These are phyloP conservation scores for Teunomyces aglyptinius DNA, from an alignment of 805 yeast genomes.

Conservation along the genomic window DNA sequence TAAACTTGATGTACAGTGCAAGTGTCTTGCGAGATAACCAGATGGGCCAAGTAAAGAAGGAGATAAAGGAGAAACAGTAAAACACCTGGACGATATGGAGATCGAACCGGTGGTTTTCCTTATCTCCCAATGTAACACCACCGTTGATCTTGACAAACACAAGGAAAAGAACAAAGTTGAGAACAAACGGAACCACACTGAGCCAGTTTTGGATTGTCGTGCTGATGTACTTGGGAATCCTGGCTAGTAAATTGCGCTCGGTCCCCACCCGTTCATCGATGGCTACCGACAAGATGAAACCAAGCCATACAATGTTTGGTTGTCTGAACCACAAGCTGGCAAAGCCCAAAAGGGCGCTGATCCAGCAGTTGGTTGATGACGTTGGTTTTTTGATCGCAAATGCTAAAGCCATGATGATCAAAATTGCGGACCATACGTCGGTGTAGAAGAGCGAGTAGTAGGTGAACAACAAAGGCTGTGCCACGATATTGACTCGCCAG, in stretches of 20 bases:
- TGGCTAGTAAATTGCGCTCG: conserved; percentile 15
- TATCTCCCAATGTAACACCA: conserved; percentile 90
- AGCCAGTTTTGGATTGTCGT: conserved; percentile 18
- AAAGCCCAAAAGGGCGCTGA: conserved; percentile 57
- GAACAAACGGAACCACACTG: conserved; percentile 46
- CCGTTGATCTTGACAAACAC: conserved; percentile 65
- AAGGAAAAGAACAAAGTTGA: conserved; percentile 53
- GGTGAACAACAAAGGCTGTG: conserved; percentile 70
- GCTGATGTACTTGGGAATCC: conserved; percentile 13
- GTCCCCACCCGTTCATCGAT: conserved; percentile 45
- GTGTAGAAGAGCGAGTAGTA: conserved; percentile 84
- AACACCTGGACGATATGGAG: conserved; percentile 78
- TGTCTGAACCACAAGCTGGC: conserved; percentile 77
- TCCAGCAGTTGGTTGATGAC: conserved; percentile 17
- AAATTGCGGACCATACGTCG: conserved; percentile 85
- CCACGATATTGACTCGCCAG: conserved; percentile 28
- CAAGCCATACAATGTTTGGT: conserved; percentile 87
- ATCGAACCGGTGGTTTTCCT: conserved; percentile 72
- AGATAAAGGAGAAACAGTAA: conserved; percentile 67
- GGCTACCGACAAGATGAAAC: conserved; percentile 53
- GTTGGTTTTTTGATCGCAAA: conserved; percentile 35
- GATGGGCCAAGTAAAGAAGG: conserved; percentile 68
- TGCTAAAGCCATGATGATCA: conserved; percentile 57
- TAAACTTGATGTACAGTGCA: conserved; percentile 34
- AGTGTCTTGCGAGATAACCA: conserved; percentile 56